Evolutionary conservation across 2,329 filamentous ascomycete genomes (phyloP).

Genomic region (Aspergillus sp.): DNA sequence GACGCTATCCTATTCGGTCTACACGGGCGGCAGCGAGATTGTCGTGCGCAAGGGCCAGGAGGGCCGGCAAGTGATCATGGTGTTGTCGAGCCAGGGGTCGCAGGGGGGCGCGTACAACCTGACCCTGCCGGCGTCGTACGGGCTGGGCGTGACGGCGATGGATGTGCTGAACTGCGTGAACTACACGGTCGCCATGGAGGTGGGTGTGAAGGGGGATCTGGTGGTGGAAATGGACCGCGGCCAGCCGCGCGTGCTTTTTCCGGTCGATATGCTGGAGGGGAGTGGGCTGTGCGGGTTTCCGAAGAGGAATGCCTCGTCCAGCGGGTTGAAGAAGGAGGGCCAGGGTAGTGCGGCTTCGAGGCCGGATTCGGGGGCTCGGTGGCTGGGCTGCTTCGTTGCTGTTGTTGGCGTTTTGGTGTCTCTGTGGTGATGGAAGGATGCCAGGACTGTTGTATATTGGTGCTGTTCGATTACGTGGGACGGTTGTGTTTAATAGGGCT

Average conservation of each 20-base stretch:
- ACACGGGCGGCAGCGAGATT: slow-evolving; percentile 33
- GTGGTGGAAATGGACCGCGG: slow-evolving; percentile 20
- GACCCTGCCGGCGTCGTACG: slow-evolving; percentile 19
- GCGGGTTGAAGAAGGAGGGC: too few species aligned
- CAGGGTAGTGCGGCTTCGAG: too few species aligned
- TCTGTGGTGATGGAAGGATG: too few species aligned
- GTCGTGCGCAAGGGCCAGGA: slow-evolving; percentile 39
- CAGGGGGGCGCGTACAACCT: slow-evolving; percentile 20
- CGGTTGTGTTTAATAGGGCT: too few species aligned
- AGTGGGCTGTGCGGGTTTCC: slow-evolving; percentile 20
- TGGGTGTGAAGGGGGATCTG: slow-evolving; percentile 15
- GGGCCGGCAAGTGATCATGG: slow-evolving; percentile 32
- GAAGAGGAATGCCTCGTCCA: neutral
- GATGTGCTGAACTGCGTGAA: slow-evolving; percentile 21
- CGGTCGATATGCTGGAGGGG: slow-evolving; percentile 17
- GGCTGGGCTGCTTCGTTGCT: too few species aligned
- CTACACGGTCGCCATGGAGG: slow-evolving; percentile 17
- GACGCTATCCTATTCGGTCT: slow-evolving; percentile 31
- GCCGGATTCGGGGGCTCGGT: too few species aligned
- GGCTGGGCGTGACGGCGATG: slow-evolving; percentile 14
- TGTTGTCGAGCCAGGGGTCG: slow-evolving; percentile 36
- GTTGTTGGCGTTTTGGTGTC: too few species aligned
- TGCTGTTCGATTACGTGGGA: too few species aligned
- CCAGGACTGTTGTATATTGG: too few species aligned
- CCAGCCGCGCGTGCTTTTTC: slow-evolving; percentile 23